Percentiles rank a stretch among this genome's conserved stretches.
Evolutionary conservation across 768 basidiomycete species (phyloP).

Genomic region (Boletus coccyginus): DNA sequence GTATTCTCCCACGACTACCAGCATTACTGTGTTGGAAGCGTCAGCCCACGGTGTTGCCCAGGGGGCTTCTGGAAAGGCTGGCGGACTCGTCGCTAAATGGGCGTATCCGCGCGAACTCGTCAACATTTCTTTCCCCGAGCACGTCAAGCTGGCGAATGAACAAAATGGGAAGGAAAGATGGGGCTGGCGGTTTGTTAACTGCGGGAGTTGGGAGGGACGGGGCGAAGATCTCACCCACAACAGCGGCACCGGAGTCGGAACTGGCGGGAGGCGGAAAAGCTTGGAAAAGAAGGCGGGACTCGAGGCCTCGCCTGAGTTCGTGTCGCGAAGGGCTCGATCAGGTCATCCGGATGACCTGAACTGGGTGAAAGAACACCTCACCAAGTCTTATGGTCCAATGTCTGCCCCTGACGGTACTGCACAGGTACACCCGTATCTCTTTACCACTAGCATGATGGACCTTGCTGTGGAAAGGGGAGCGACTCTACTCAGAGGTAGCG

Average conservation of each 20-base stretch:
- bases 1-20: constrained; percentile 38
- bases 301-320: constrained; percentile 2
- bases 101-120: constrained; percentile 74
- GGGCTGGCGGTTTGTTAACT: constrained; percentile 80
- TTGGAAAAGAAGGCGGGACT: constrained; percentile 57
- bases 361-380: constrained; percentile 58
- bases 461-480: constrained; percentile 58
- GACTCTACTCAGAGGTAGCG: constrained; percentile 45
- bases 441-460: constrained; percentile 69
- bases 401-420: constrained; percentile 52
- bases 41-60: constrained; percentile 65
- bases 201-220: constrained; percentile 70
- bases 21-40: constrained; percentile 69
- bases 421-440: constrained; percentile 74
- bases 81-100: constrained; percentile 84
- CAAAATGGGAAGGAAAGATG: constrained; percentile 70
- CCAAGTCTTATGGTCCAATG: constrained; percentile 61
- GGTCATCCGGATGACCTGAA: constrained; percentile 49
- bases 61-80: constrained; percentile 82
- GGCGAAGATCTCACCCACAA: constrained; percentile 36
- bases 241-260: constrained; percentile 25
- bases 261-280: constrained; percentile 40
- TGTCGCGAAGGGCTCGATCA: constrained; percentile 23
- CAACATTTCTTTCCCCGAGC: constrained; percentile 62
- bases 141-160: constrained; percentile 66